Evolutionary conservation across 108 stramenopile species (phyloP), one percentile per base, ranked within the genome.

Genomic region (Conticribra guillardii): DNA sequence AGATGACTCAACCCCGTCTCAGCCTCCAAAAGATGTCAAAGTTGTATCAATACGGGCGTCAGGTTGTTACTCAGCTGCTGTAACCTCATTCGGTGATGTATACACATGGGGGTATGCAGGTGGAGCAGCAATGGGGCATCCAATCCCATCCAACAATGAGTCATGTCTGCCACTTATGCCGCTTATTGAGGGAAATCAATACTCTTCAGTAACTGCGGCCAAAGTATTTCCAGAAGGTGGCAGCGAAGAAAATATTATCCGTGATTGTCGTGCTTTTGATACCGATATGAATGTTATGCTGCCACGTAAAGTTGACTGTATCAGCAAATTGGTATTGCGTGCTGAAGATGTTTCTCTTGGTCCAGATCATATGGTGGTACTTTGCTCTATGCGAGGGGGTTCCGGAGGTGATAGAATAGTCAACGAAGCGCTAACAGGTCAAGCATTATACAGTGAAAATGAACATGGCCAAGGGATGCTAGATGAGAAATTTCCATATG

Each of bases 101-200:
- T 94, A 92, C 54, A 83, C 86, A 21, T 94, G 90, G 90, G 93
- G 93, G 51, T 91, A 85, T 55, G 91, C 89, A 47, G 88, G 90
- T 64, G 85, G 87, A 17, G 76, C 64, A 22, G 81, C 84, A 37
- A 64, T 90, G 18, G 93, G 93, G 2, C 67, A 91, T 33, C 89
- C 90, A 26, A 59, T 72, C 18, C 85, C 85, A 21, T n/a, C 22
- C 71, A 50, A 63, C 60, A 54, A n/a, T n/a, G 54, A 60, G 53
- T 29, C 23, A 30, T 57, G 33, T 24, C 54, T 82, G 45, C 81
- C 81, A 51, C 32, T 67, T 48, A n/a, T 82, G 55, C 76, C 76
- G 44, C 56, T 78, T 0, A 62, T 73, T 29, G 76, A 77, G 33
- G 76, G 71, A 45, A 75, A 71, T 60, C 73, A 69, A 49, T 73